These are phyloP conservation scores for Pichia exigua DNA, from an alignment of 805 yeast species.

Conservation along the genomic window DNA sequence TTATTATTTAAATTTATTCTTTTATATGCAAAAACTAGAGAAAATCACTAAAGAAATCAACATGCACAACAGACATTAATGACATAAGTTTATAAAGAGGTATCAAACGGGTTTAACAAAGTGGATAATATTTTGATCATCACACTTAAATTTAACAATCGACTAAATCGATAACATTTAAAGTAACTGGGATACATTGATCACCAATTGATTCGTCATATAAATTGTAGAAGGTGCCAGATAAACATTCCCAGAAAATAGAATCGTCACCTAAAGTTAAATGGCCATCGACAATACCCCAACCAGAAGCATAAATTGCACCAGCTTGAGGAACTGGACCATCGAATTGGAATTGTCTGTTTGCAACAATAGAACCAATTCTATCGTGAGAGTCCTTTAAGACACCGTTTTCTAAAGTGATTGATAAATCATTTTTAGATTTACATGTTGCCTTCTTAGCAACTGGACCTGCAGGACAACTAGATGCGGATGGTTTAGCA, in stretches of 20 bases:
- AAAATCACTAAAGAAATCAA: neutral
- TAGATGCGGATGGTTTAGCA: constrained; percentile 12
- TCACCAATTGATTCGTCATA: constrained; percentile 41
- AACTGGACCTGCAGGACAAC: constrained; percentile 22
- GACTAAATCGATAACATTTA: constrained; percentile 37
- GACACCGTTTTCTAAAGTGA: constrained; percentile 35
- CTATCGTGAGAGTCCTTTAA: constrained; percentile 42
- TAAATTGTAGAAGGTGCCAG: constrained; percentile 53
- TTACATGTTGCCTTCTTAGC: constrained; percentile 28
- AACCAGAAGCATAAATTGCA: constrained; percentile 45
- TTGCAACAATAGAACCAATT: constrained; percentile 52
- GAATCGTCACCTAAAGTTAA: constrained; percentile 42
- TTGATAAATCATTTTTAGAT: constrained; percentile 32
- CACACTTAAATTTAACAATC: constrained; percentile 17
- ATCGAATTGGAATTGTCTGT: constrained; percentile 60
- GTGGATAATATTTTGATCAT: neutral
- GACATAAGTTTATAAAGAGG: neutral
- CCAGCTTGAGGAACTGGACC: constrained; percentile 62
- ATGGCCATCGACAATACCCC: constrained; percentile 41
- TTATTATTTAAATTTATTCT: neutral
- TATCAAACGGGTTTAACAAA: neutral
- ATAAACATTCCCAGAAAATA: constrained; percentile 45
- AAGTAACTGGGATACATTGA: constrained; percentile 41
- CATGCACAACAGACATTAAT: neutral
- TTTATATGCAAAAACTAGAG: neutral